Evolutionary conservation across 441 rosid species (phyloP).

Genomic region (Gossypium lobatum): DNA sequence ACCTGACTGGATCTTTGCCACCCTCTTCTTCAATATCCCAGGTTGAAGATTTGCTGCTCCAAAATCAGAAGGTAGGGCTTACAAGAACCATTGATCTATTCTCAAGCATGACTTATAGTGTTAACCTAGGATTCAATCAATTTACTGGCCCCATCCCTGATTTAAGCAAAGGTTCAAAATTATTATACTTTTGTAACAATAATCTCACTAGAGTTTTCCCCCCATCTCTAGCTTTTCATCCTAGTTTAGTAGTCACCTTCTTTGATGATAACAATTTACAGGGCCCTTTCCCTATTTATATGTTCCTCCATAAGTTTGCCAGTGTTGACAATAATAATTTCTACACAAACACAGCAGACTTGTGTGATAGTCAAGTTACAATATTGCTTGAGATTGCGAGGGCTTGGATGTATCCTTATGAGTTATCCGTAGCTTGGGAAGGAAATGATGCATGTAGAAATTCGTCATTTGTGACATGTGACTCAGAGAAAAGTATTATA

Average conservation of each 20-base stretch:
- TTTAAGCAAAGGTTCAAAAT: slow-evolving; percentile 35
- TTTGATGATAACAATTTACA: slow-evolving; percentile 44
- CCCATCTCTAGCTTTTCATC: slow-evolving; percentile 24
- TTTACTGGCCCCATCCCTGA: slow-evolving; percentile 59
- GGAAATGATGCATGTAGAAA: slow-evolving; percentile 45
- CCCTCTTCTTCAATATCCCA: neutral
- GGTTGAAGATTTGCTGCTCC: neutral
- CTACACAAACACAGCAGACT: slow-evolving; percentile 21
- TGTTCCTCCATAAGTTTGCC: too few species aligned
- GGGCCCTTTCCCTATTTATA: slow-evolving; percentile 45
- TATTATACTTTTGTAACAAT: slow-evolving; percentile 52
- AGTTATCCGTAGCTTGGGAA: slow-evolving; percentile 43
- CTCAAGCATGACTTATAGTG: slow-evolving; percentile 29
- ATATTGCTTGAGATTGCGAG: slow-evolving; percentile 39
- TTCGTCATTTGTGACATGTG: slow-evolving; percentile 35
- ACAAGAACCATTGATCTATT: slow-evolving; percentile 30
- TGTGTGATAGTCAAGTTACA: slow-evolving; percentile 45
- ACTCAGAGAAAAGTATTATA: slow-evolving; percentile 23
- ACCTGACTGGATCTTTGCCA: neutral
- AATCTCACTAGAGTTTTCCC: slow-evolving; percentile 48
- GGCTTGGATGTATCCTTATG: slow-evolving; percentile 40
- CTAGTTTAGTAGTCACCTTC: slow-evolving; percentile 23
- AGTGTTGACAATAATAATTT: slow-evolving; percentile 20
- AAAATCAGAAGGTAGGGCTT: neutral
- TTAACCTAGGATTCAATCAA: slow-evolving; percentile 30